Evolutionary conservation across 805 yeast species (phyloP).

Genomic region (Jamesozyma lodderae): DNA sequence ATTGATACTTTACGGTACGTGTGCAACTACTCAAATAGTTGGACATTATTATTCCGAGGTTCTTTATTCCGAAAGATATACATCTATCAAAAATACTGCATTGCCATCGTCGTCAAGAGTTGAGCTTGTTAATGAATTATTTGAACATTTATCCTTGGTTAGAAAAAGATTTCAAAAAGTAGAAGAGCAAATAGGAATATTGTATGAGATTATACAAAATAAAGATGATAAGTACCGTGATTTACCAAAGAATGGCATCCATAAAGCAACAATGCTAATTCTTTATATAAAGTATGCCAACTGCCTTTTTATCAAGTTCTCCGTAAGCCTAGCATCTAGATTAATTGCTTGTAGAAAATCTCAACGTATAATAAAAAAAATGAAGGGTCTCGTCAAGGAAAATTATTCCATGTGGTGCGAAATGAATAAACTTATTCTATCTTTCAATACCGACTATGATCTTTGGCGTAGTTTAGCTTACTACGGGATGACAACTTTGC

Average conservation of each 20-base stretch:
- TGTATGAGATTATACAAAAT: conserved; percentile 12
- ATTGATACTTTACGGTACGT: conserved; percentile 15
- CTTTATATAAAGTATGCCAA: background rate
- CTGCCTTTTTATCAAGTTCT: conserved; percentile 6
- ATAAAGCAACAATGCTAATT: background rate
- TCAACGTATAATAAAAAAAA: conserved; percentile 3
- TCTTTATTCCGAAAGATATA: conserved; percentile 19
- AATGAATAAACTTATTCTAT: conserved; percentile 8
- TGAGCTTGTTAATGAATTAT: conserved; percentile 15
- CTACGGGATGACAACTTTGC: conserved; percentile 9
- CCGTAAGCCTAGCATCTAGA: conserved; percentile 11
- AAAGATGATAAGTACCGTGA: background rate
- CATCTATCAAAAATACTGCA: conserved; percentile 21
- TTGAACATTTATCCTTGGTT: conserved; percentile 10
- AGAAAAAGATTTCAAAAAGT: conserved; percentile 12
- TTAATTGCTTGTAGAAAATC: conserved; percentile 7
- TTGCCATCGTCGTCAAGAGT: conserved; percentile 15
- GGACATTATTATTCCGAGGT: conserved; percentile 18
- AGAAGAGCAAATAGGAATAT: conserved; percentile 12
- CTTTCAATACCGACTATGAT: conserved; percentile 12
- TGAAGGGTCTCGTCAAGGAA: conserved; percentile 2
- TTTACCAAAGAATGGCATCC: too few species aligned
- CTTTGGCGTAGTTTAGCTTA: conserved; percentile 10
- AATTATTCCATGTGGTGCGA: conserved; percentile 10
- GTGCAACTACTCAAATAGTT: conserved; percentile 11